phyloP scores from a whole-genome alignment of 371 early-diverging fungal species.

The Mortierella sp. region DNA sequence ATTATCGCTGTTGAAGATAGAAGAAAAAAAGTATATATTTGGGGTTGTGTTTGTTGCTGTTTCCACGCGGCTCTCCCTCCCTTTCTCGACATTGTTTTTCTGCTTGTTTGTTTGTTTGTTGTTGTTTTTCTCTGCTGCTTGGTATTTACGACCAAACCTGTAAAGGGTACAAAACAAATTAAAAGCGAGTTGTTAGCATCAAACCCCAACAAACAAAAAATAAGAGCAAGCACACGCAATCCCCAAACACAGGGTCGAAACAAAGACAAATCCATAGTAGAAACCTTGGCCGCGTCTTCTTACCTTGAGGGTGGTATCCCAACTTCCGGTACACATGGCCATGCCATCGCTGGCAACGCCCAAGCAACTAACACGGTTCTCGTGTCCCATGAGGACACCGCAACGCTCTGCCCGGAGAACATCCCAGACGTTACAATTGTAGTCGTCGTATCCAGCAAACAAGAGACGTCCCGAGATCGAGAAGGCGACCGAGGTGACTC shows the following conservation, averaged over 20 bases:
- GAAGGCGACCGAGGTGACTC: slow-evolving; percentile 97
- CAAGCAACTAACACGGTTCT: slow-evolving; percentile 96
- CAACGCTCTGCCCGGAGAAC: slow-evolving; percentile 95
- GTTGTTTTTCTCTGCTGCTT: neutral
- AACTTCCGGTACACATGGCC: slow-evolving; percentile 98
- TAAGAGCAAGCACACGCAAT: too few species aligned
- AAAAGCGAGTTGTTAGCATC: neutral
- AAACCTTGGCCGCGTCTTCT: slow-evolving; percentile 12
- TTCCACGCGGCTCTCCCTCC: too few species aligned
- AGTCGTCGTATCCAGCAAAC: slow-evolving; percentile 98
- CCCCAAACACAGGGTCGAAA: too few species aligned
- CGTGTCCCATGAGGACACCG: slow-evolving; percentile 95
- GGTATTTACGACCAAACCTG: slow-evolving; percentile 26
- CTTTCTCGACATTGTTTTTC: too few species aligned
- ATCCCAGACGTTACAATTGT: slow-evolving; percentile 98
- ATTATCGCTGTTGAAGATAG: neutral
- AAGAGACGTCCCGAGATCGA: slow-evolving; percentile 94
- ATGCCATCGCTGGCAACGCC: slow-evolving; percentile 97
- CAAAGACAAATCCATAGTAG: neutral
- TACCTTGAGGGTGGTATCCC: slow-evolving; percentile 96
- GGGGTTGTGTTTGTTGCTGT: neutral
- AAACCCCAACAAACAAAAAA: neutral
- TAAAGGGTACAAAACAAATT: neutral
- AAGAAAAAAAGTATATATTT: slow-evolving; percentile 9
- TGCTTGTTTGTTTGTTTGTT: neutral